Evolutionary conservation across 495 filamentous ascomycete genomes (phyloP).

Genomic region (Daldinia vernicosa): DNA sequence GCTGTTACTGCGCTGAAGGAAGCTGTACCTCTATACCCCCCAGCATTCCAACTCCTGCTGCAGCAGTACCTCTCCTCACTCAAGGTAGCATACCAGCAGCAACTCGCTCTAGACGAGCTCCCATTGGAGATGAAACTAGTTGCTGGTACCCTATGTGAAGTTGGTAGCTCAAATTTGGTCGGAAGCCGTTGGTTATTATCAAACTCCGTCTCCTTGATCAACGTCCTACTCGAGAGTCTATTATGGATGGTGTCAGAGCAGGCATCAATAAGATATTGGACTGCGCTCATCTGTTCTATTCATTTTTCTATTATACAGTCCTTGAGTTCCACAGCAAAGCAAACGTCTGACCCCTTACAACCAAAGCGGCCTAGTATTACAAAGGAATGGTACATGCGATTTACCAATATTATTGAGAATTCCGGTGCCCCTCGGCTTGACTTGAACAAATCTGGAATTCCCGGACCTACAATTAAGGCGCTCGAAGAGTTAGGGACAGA

Average conservation of each 20-base stretch:
- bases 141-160: slow-evolving; percentile 31
- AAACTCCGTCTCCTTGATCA: slow-evolving; percentile 36
- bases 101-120: slow-evolving; percentile 30
- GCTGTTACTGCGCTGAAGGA: slow-evolving; percentile 51
- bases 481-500: slow-evolving; percentile 6
- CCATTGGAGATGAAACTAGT: slow-evolving; percentile 36
- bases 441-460: slow-evolving; percentile 8
- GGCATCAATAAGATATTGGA: slow-evolving; percentile 36
- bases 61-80: slow-evolving; percentile 39
- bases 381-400: slow-evolving; percentile 31
- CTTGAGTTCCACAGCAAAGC: slow-evolving; percentile 9
- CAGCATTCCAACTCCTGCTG: slow-evolving; percentile 45
- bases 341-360: background rate
- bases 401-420: slow-evolving; percentile 21
- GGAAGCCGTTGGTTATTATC: slow-evolving; percentile 7
- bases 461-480: background rate
- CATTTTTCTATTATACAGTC: slow-evolving; percentile 29
- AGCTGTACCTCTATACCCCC: slow-evolving; percentile 49
- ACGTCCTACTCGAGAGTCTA: slow-evolving; percentile 29
- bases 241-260: slow-evolving; percentile 38
- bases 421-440: slow-evolving; percentile 26
- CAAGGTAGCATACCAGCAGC: slow-evolving; percentile 32
- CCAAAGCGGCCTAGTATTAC: slow-evolving; percentile 19
- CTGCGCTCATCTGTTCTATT: slow-evolving; percentile 39
- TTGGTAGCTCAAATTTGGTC: slow-evolving; percentile 19